Percentiles rank a stretch among this genome's conserved stretches.
Evolutionary conservation across 768 basidiomycete species (phyloP).

Genomic region (Tulasnella sp.): DNA sequence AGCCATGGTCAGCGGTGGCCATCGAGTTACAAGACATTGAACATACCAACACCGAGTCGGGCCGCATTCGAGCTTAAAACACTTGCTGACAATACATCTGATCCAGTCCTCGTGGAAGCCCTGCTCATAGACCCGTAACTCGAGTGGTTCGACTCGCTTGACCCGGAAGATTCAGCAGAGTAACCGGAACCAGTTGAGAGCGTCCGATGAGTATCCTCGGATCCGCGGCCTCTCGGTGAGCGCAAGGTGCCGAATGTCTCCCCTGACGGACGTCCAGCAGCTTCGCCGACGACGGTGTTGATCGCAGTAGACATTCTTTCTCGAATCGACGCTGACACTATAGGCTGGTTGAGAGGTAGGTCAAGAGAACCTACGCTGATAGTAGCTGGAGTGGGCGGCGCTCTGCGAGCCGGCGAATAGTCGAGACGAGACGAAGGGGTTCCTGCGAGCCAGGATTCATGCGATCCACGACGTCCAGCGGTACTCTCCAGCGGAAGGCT

Average conservation of each 20-base stretch:
- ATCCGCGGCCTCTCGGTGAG: neutral
- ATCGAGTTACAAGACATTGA: no score
- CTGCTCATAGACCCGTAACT: neutral
- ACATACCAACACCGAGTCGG: no score
- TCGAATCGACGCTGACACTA: neutral
- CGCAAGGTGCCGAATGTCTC: constrained; percentile 6
- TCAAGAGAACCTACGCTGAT: neutral
- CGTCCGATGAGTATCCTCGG: neutral
- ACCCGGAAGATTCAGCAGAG: neutral
- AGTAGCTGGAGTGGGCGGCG: neutral
- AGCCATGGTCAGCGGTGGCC: no score
- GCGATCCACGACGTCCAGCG: neutral
- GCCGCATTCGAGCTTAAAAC: no score
- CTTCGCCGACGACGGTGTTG: neutral
- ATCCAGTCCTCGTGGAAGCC: no score
- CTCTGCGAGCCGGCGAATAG: no score
- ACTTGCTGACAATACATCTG: no score
- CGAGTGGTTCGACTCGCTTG: neutral
- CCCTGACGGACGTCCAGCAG: neutral
- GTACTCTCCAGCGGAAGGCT: no score
- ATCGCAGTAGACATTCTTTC: neutral
- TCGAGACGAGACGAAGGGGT: constrained; percentile 7
- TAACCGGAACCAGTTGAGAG: neutral
- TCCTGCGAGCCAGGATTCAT: constrained; percentile 17
- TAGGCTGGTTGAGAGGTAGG: neutral